Evolutionary conservation across 805 yeast genomes (phyloP).

Genomic region (Komagataella ulmi): DNA sequence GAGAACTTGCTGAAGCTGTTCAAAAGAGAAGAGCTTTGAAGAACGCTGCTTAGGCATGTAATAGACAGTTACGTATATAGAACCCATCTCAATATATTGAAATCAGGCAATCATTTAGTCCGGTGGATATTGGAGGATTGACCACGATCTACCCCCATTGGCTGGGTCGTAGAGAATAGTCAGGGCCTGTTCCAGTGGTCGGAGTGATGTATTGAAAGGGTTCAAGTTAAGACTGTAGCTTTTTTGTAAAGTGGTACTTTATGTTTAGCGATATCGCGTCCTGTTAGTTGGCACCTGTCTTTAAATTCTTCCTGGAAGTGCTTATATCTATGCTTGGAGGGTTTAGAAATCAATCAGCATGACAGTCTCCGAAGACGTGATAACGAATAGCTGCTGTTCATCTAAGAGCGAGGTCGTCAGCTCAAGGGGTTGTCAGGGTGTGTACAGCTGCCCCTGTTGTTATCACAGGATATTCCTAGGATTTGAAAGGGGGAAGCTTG

Average conservation of each 20-base stretch:
- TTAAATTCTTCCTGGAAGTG: no score
- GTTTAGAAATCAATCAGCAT: slow-evolving; percentile 9
- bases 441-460: slow-evolving; percentile 57
- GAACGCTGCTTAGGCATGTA: background rate
- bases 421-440: slow-evolving; percentile 46
- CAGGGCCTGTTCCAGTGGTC: background rate
- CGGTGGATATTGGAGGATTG: background rate
- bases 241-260: no score
- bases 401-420: slow-evolving; percentile 33
- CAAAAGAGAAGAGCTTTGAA: slow-evolving; percentile 49
- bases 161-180: background rate
- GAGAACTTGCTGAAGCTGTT: slow-evolving; percentile 66
- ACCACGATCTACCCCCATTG: background rate
- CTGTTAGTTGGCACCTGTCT: no score
- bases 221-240: background rate
- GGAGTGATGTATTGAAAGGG: background rate
- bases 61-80: background rate
- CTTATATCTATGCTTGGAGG: no score
- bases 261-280: no score
- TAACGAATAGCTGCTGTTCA: slow-evolving; percentile 65
- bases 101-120: background rate
- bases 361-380: slow-evolving; percentile 24
- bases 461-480: slow-evolving; percentile 29
- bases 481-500: slow-evolving; percentile 19
- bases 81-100: background rate